Evolutionary conservation across 208 protist genomes (phyloP), one percentile per base, ranked within the genome.

Genomic region (Crithidia sp.): DNA sequence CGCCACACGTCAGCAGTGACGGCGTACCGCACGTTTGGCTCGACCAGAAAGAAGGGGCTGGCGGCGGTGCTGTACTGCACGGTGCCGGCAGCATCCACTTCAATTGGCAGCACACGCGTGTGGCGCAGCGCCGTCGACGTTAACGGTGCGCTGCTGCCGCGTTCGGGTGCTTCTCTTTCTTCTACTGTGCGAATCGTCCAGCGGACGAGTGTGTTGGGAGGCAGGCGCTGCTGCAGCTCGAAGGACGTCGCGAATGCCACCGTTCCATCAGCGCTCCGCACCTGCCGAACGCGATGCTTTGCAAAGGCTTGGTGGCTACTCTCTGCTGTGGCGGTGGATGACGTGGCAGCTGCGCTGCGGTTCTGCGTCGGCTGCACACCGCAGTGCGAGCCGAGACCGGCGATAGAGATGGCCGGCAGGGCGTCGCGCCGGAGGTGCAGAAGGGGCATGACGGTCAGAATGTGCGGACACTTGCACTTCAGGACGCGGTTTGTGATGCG

Each of bases 381-480:
- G 80, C 92, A 97, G 76, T 89, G 90, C 2, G 90, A 55, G 6
- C 92, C 92, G 44, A 90, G 60, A 5, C 90, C 92, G 36, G 86
- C 54, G 19, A 96, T 82, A 40, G 54, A 44, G 7, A 96, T 69
- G 3, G 83, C 82, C 28, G 86, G 84, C 52, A 97, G 71, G 28
- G 55, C 54, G 63, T 97, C 92, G 9, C 66, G 76, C 28, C 68
- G 63, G 47, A 90, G 55, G 55, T 76, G 81, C 58, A 97, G 83
- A 4, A 90, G 71, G 43, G 92, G 92, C 86, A 90, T 91, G 37
- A 95, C 92, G 0, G 85, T 84, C 60, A 97, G 72, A 5, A 87
- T 95, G 80, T 94, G 92, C 14, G 92, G 92, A 66, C 92, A 97
- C 81, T 97, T 97, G 79, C 92, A 97, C 75, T 94, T 92, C 40